A percentile compares a stretch with the other conserved stretches of the same genome.
Evolutionary conservation across 2,329 filamentous ascomycete genomes (phyloP).

Genomic region (Verticillium dahliae): DNA sequence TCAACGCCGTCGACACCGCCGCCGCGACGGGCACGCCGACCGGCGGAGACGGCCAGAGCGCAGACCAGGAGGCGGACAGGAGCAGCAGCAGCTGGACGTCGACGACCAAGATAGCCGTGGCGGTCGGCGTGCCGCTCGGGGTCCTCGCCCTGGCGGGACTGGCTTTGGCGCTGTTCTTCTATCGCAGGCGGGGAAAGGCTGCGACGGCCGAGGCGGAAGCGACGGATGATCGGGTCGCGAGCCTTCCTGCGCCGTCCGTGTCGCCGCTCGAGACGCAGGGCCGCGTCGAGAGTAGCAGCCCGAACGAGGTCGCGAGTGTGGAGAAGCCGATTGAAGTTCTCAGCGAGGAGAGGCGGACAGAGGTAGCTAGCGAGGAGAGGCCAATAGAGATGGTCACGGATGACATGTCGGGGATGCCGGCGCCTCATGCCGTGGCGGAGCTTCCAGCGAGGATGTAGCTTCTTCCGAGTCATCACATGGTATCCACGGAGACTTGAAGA

Average conservation of each 20-base stretch:
- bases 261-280: not conserved
- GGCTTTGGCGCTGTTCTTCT: not conserved
- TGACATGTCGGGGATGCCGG: not conserved
- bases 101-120: not conserved
- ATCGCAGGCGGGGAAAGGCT: not conserved
- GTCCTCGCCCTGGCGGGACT: not conserved
- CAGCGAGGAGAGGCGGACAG: not conserved
- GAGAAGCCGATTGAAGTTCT: not conserved
- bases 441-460: not conserved
- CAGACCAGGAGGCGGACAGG: not conserved
- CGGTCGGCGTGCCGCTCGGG: not conserved
- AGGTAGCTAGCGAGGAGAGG: not conserved
- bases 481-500: too few species aligned
- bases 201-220: not conserved
- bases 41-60: not conserved
- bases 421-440: not conserved
- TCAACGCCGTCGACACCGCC: not conserved
- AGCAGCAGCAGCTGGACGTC: not conserved
- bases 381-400: not conserved
- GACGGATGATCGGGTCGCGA: not conserved
- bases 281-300: not conserved
- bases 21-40: not conserved
- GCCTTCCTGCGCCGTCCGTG: not conserved
- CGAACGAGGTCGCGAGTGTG: not conserved
- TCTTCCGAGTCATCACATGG: too few species aligned